Base-by-base conservation (phyloP, 2,329 filamentous ascomycete genomes). In the Orbilia quercus region DNA sequence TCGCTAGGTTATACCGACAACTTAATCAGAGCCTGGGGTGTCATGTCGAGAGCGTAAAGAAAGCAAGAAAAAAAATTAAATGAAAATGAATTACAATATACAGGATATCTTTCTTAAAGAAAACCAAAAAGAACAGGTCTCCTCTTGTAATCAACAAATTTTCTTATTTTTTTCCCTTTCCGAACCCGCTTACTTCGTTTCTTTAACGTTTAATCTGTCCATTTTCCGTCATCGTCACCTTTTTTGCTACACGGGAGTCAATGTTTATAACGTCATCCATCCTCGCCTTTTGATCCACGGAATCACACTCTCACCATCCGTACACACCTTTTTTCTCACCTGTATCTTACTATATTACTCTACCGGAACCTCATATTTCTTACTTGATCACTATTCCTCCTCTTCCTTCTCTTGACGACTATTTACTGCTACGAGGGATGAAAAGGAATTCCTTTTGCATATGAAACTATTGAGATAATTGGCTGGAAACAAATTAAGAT, bases 1-100 rank as follows among this genome's bases (percentile, higher is more conserved):
- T 16, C 7, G 22, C 4, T 40, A 73, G 69, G 69, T 84, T 99
- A 99, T 89, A 99, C 95, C 80, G 95, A 99, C 87, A 98, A 97
- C 89, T 90, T 96, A 86, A 96, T 96, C 86, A 91, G 93, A 81
- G 92, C 91, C 80, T 96, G 92, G 92, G 92, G 92, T 85, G 92
- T 96, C 82, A 96, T 96, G 92, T 95, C 91, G 83, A 88, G 92
- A 84, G 91, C 90, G 85, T 93, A 91, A 79, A 75, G 58, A 25
- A 62, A 74, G 31, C 31, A 47, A 54, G 28, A 57, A 34, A 53
- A 57, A 34, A 53, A 38, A 51, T 42, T n/a, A 59, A 67, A 67
- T 59, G 50, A 42, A 53, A 76, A 79, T 31, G 78, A 78, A 79
- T 79, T 79, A 78, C 78, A 78, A 78, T 79, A 77, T 78, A 78